phyloP scores from a whole-genome alignment of 345 rosid species.

The Cochlearia excelsa region DNA sequence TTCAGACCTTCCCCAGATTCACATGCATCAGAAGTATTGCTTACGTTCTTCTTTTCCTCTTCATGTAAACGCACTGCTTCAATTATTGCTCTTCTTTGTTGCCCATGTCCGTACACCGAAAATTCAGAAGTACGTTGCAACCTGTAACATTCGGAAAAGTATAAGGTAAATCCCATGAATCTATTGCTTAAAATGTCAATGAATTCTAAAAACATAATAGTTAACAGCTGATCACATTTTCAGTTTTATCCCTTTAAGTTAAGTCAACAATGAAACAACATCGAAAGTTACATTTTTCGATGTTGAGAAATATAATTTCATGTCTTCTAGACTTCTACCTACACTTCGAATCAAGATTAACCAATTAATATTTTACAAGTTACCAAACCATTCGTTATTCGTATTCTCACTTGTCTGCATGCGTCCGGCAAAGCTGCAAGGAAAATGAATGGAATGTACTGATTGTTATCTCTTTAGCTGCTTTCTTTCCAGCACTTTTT shows the following conservation, averaged over 20 bases:
- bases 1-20: constrained; percentile 40
- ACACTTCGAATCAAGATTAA: constrained; percentile 17
- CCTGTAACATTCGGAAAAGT: constrained; percentile 43
- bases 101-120: constrained; percentile 83
- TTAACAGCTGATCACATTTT: constrained; percentile 3
- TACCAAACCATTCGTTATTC: constrained; percentile 5
- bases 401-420: constrained; percentile 78
- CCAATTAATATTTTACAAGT: neutral
- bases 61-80: constrained; percentile 79
- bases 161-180: constrained; percentile 12
- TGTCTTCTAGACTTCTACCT: constrained; percentile 1
- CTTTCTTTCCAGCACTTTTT: constrained; percentile 74
- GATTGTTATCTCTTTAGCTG: constrained; percentile 71
- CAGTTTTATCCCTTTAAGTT: neutral
- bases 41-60: constrained; percentile 47
- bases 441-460: constrained; percentile 97
- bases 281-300: neutral
- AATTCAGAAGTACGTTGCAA: constrained; percentile 82
- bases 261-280: constrained; percentile 10
- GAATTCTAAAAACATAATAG: neutral
- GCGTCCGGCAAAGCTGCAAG: constrained; percentile 84
- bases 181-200: neutral
- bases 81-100: constrained; percentile 89
- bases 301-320: neutral
- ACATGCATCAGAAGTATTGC: constrained; percentile 33